These are phyloP conservation scores for Citrus sp. DNA, from an alignment of 345 rosid species.

Conservation along the genomic window DNA sequence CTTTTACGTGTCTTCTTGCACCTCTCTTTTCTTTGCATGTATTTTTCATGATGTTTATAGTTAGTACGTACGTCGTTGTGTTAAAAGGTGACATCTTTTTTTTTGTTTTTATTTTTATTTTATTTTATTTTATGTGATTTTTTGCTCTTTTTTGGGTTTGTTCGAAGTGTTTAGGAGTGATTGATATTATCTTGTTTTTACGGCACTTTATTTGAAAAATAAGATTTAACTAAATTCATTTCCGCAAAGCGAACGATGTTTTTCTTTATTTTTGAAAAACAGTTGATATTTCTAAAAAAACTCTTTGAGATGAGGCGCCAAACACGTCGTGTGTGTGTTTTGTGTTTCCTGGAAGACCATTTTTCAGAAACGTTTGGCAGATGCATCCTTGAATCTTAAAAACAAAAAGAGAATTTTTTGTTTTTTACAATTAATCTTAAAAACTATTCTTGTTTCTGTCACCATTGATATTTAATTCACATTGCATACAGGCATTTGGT, in stretches of 20 bases:
- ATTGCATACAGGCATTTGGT: neutral
- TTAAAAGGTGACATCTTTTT: neutral
- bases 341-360: neutral
- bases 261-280: neutral
- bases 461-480: neutral
- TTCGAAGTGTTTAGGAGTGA: neutral
- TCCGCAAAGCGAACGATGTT: neutral
- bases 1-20: neutral
- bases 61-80: neutral
- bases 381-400: neutral
- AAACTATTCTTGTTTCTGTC: no score
- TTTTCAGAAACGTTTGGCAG: neutral
- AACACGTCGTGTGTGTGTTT: neutral
- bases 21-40: no score
- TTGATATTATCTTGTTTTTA: neutral
- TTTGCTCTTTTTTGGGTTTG: neutral
- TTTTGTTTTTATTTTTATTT: neutral
- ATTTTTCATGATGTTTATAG: no score
- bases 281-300: neutral
- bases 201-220: neutral
- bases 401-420: neutral
- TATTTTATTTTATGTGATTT: neutral
- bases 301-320: neutral
- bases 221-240: neutral
- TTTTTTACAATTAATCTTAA: neutral